A percentile compares a stretch with the other conserved stretches of the same genome.
Conservation (phyloP, 2,329 filamentous ascomycete genomes). For the Spiromastix sp. region DNA sequence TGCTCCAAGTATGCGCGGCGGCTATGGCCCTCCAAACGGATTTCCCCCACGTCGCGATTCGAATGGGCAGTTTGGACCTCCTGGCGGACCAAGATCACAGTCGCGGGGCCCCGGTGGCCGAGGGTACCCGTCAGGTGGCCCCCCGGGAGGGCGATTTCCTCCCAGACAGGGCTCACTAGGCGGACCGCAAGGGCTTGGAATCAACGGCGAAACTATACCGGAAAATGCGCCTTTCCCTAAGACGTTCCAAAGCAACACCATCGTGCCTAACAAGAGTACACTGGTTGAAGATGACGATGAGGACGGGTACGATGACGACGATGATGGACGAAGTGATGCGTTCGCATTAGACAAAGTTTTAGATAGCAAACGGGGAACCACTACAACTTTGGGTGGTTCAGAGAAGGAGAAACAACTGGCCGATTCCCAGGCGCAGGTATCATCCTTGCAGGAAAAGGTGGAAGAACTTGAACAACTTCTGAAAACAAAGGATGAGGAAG, state of each 20-base stretch:
- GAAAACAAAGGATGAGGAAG: constrained; percentile 60
- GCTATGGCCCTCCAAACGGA: constrained; percentile 44
- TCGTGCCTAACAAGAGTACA: constrained; percentile 94
- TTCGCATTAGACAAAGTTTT: constrained; percentile 49
- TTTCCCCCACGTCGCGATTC: constrained; percentile 18
- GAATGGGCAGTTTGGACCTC: constrained; percentile 19
- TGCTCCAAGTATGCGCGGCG: constrained; percentile 47
- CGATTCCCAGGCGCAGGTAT: constrained; percentile 71
- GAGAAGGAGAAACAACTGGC: constrained; percentile 61
- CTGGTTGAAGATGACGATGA: constrained; percentile 95
- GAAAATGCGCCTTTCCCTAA: constrained; percentile 67
- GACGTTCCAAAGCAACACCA: constrained; percentile 88
- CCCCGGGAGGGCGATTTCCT: constrained; percentile 25
- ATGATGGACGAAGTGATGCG: constrained; percentile 51
- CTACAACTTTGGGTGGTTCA: constrained; percentile 36
- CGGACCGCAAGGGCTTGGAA: constrained; percentile 32
- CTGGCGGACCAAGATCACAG: constrained; percentile 31
- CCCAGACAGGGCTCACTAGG: constrained; percentile 32
- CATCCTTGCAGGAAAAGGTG: constrained; percentile 63
- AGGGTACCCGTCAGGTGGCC: constrained; percentile 25
- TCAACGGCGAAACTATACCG: constrained; percentile 49
- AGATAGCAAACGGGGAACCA: constrained; percentile 36
- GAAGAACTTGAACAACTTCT: constrained; percentile 59
- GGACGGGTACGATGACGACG: constrained; percentile 41
- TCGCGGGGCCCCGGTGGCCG: constrained; percentile 27